phyloP scores from a whole-genome alignment of 495 filamentous ascomycete species.

The Penicillium arizonense region DNA sequence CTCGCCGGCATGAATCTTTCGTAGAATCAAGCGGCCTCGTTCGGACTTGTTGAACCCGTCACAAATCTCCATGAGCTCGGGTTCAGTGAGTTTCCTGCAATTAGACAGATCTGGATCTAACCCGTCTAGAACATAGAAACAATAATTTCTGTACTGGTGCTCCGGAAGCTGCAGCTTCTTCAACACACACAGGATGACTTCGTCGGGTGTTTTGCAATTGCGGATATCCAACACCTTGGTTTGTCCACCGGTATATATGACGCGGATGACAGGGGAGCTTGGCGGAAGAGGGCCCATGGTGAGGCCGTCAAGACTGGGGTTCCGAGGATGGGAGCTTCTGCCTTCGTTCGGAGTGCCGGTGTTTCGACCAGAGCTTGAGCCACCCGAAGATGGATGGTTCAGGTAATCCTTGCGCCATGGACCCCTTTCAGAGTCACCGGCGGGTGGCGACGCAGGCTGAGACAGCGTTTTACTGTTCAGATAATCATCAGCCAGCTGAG shows the following conservation, averaged over 20 bases:
- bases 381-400: constrained; percentile 45
- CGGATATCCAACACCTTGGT: constrained; percentile 89
- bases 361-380: constrained; percentile 45
- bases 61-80: constrained; percentile 83
- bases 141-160: constrained; percentile 75
- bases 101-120: constrained; percentile 74
- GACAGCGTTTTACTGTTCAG: constrained; percentile 54
- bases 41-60: constrained; percentile 60
- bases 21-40: constrained; percentile 82
- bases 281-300: constrained; percentile 77
- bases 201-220: constrained; percentile 84
- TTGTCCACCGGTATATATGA: constrained; percentile 87
- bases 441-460: constrained; percentile 69
- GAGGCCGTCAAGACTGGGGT: constrained; percentile 74
- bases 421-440: constrained; percentile 18
- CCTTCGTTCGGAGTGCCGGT: constrained; percentile 46
- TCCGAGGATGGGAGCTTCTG: constrained; percentile 49
- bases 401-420: constrained; percentile 57
- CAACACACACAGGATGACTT: constrained; percentile 81
- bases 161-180: constrained; percentile 77
- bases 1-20: constrained; percentile 83
- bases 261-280: constrained; percentile 79
- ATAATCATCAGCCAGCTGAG: constrained; percentile 57
- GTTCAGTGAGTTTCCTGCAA: constrained; percentile 76
- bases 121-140: constrained; percentile 80